A percentile compares a stretch with the other conserved stretches of the same genome.
Evolutionary conservation across 2,329 filamentous ascomycete species (phyloP).

Genomic region (Aspergillus costaricaensis): DNA sequence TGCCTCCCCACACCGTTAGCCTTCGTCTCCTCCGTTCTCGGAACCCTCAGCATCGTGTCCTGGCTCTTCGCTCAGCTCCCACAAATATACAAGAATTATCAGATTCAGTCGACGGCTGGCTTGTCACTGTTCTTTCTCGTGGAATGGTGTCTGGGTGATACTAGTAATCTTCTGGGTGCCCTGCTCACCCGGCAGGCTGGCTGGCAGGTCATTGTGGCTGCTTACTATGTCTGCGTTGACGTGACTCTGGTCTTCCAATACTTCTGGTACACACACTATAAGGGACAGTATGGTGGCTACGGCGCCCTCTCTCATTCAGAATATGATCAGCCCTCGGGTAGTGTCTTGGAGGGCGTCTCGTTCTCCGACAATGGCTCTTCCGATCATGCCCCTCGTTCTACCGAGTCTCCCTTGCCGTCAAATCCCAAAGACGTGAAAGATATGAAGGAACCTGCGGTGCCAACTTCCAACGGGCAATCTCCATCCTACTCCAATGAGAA

Average conservation of each 20-base stretch:
- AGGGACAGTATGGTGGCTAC: slow-evolving; percentile 49
- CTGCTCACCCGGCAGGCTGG: slow-evolving; percentile 64
- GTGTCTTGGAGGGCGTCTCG: slow-evolving; percentile 41
- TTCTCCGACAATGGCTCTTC: slow-evolving; percentile 35
- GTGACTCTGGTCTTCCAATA: slow-evolving; percentile 63
- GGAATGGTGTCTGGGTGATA: slow-evolving; percentile 67
- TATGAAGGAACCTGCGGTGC: slow-evolving; percentile 25
- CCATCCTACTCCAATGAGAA: slow-evolving; percentile 41
- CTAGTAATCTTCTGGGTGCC: slow-evolving; percentile 64
- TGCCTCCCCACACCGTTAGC: slow-evolving; percentile 66
- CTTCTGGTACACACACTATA: slow-evolving; percentile 64
- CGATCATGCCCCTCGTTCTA: slow-evolving; percentile 14
- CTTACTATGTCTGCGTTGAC: slow-evolving; percentile 68
- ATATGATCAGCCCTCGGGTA: slow-evolving; percentile 29
- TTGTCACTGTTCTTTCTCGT: slow-evolving; percentile 66
- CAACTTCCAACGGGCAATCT: slow-evolving; percentile 25
- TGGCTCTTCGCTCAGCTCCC: slow-evolving; percentile 71
- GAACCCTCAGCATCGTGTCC: slow-evolving; percentile 63
- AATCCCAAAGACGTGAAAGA: slow-evolving; percentile 34
- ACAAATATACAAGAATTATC: slow-evolving; percentile 69
- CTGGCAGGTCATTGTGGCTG: slow-evolving; percentile 67
- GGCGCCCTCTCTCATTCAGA: slow-evolving; percentile 29
- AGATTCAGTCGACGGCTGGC: slow-evolving; percentile 64
- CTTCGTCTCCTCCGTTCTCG: slow-evolving; percentile 62
- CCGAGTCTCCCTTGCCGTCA: slow-evolving; percentile 23